phyloP scores from a whole-genome alignment of 2,329 filamentous ascomycete species.

The Pyrenophora teres region DNA sequence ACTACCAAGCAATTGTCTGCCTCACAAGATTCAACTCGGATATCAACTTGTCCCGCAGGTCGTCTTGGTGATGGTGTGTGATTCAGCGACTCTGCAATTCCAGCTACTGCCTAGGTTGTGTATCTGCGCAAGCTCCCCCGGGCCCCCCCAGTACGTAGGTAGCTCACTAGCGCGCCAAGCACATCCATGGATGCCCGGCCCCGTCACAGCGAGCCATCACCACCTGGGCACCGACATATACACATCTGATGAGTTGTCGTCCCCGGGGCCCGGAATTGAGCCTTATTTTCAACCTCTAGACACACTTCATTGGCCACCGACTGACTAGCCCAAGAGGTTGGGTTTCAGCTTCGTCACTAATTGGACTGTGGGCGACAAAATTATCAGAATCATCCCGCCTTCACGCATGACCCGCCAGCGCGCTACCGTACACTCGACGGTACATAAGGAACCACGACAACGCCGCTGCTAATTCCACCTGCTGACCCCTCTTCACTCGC shows the following conservation, averaged over 20 bases:
- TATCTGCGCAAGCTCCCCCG: constrained; percentile 34
- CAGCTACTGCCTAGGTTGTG: constrained; percentile 31
- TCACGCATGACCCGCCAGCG: constrained; percentile 44
- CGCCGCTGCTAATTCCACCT: constrained; percentile 14
- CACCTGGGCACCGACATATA: constrained; percentile 6
- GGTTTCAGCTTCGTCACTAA: constrained; percentile 44
- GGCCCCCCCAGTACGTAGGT: not conserved
- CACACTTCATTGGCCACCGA: constrained; percentile 36
- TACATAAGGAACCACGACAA: constrained; percentile 39
- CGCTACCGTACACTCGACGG: constrained; percentile 22
- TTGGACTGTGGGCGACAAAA: constrained; percentile 38
- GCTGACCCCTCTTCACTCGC: constrained; percentile 5
- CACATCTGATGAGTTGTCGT: constrained; percentile 48
- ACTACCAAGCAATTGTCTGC: not conserved
- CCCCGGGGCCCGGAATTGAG: constrained; percentile 23
- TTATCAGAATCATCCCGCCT: constrained; percentile 42
- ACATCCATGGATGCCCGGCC: not conserved
- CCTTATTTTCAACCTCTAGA: constrained; percentile 31
- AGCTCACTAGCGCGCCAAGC: constrained; percentile 23
- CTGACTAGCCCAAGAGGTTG: constrained; percentile 40
- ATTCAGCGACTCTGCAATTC: constrained; percentile 3
- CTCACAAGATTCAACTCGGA: not conserved
- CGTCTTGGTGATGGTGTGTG: constrained; percentile 19
- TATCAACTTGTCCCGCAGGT: not conserved
- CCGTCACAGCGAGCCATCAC: not conserved